These are phyloP conservation scores for Paecilomyces fulvus DNA, from an alignment of 2,329 filamentous ascomycete genomes.

Conservation along the genomic window DNA sequence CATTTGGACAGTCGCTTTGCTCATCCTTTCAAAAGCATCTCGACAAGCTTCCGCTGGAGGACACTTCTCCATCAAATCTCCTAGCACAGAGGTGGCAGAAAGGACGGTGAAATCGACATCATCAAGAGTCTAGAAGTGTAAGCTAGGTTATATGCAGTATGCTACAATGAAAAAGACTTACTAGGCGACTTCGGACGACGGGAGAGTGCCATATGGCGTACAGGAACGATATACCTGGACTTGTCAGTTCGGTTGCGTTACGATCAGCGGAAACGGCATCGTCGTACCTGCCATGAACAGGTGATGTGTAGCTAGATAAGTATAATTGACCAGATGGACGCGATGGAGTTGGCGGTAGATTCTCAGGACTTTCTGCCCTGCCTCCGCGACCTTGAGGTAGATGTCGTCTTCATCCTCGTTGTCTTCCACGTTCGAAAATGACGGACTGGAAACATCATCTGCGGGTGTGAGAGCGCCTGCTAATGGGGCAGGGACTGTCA, in stretches of 20 bases:
- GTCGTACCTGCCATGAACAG: conserved; percentile 83
- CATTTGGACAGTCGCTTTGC: conserved; percentile 93
- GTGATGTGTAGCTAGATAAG: conserved; percentile 89
- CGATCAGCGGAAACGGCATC: background rate
- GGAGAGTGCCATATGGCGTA: conserved; percentile 97
- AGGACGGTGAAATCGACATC: conserved; percentile 97
- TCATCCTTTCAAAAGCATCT: conserved; percentile 90
- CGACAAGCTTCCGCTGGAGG: conserved; percentile 90
- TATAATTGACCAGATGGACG: conserved; percentile 86
- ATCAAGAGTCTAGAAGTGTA: conserved; percentile 59
- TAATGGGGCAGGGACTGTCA: conserved; percentile 76
- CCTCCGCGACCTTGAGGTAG: conserved; percentile 90
- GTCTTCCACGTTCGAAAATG: conserved; percentile 36
- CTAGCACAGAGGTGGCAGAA: conserved; percentile 84
- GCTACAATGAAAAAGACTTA: conserved; percentile 40
- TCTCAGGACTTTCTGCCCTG: conserved; percentile 83
- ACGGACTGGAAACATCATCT: conserved; percentile 51
- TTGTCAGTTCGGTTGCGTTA: conserved; percentile 8
- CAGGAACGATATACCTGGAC: conserved; percentile 69
- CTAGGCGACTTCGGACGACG: conserved; percentile 73
- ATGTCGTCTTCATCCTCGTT: conserved; percentile 76
- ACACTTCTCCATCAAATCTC: conserved; percentile 87
- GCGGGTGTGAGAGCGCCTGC: conserved; percentile 63
- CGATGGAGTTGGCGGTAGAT: conserved; percentile 85
- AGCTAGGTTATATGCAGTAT: conserved; percentile 6